Evolutionary conservation across 1,284 basidiomycete genomes (phyloP).

Genomic region (Rhodofomes roseus): DNA sequence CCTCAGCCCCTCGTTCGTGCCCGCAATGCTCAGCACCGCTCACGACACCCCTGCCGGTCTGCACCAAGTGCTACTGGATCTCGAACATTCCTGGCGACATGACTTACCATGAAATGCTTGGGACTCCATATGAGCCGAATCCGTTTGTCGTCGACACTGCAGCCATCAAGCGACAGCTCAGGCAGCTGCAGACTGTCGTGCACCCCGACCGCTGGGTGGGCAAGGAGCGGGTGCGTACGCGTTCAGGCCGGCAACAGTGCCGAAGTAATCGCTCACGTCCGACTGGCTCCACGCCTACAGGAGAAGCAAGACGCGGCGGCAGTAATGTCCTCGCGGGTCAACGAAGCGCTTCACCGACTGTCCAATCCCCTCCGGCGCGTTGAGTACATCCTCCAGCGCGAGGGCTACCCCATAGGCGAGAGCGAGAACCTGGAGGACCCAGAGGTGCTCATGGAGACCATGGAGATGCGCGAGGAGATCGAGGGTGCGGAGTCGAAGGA

Average conservation of each 20-base stretch:
- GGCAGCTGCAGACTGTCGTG: conserved; percentile 66
- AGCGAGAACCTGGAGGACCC: conserved; percentile 75
- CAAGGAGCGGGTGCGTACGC: conserved; percentile 47
- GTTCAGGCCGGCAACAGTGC: neutral
- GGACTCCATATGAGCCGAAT: conserved; percentile 53
- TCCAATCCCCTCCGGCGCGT: conserved; percentile 61
- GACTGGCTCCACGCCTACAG: conserved; percentile 29
- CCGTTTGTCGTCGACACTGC: conserved; percentile 58
- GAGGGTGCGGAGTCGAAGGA: conserved; percentile 58
- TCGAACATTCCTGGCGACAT: conserved; percentile 46
- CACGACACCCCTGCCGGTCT: conserved; percentile 63
- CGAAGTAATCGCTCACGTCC: neutral
- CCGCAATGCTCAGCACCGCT: conserved; percentile 57
- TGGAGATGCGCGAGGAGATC: conserved; percentile 80
- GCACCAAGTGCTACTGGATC: conserved; percentile 63
- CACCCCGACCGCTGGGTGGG: conserved; percentile 81
- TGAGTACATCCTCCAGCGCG: conserved; percentile 67
- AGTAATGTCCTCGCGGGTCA: conserved; percentile 67
- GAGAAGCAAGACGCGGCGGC: conserved; percentile 59
- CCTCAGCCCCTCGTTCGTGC: conserved; percentile 32
- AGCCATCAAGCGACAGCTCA: conserved; percentile 57
- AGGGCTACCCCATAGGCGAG: conserved; percentile 63
- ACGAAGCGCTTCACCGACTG: conserved; percentile 71
- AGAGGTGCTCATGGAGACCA: conserved; percentile 72
- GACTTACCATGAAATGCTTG: conserved; percentile 62